Evolutionary conservation across 768 basidiomycete genomes (phyloP), one percentile per base, ranked within the genome.

Genomic region (Pleurotus giganteus): DNA sequence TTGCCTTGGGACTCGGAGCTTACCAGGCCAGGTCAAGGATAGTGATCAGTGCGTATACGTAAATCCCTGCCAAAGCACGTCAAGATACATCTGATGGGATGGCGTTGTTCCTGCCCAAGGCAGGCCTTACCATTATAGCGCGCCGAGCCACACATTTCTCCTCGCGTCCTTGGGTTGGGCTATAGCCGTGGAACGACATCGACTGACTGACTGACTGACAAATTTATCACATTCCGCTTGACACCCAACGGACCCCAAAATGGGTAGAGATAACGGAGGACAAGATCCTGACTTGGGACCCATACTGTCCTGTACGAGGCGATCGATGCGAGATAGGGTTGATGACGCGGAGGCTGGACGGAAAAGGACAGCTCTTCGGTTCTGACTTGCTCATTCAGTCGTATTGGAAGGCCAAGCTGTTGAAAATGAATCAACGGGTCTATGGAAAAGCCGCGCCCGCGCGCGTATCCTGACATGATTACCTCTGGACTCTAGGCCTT

Each of bases 301-400:
- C n/a, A 11, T n/a, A n/a, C 11, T n/a, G 34, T 11, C 12, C 39
- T 17, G 19, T 41, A 41, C 39, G 39, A 17, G 39, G 7, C 19
- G 39, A 41, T 41, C 39, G 39, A 41, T 41, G 19, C n/a, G 39
- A 41, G 39, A 41, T 41, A 41, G n/a, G n/a, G n/a, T 41, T 41
- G 39, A 41, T 41, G 39, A 41, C 39, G 39, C 39, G 39, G 39
- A 41, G 39, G 8, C 39, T 17, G 19, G 39, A 41, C 39, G 39
- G n/a, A 19, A 17, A 41, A 41, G 39, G 9, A 7, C 15, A 15
- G 19, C 39, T 41, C 12, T 41, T 41, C 39, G 39, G 12, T 11
- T 41, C 39, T 12, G n/a, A n/a, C n/a, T n/a, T n/a, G n/a, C 12
- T 17, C 39, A 41, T n/a, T 13, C 39, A 36, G 9, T 11, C 19